phyloP scores from a whole-genome alignment of 352 stramenopile genomes.

The Phytopythium boreale region DNA sequence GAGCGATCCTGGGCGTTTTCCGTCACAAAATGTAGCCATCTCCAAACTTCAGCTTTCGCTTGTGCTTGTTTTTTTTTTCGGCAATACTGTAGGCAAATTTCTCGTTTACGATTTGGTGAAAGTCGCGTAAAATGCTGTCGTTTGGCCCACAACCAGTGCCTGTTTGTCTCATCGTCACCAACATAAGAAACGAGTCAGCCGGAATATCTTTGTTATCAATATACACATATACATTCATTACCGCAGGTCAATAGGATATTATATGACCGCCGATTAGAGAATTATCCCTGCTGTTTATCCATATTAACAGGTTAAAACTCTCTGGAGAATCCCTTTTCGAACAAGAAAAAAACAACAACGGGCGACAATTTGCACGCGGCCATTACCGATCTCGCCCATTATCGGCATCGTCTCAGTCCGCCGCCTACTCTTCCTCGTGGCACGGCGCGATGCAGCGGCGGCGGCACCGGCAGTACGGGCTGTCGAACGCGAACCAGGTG shows the following conservation, averaged over 20 bases:
- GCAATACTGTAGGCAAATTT: too few relatives aligned
- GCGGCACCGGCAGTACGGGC: conserved; percentile 64
- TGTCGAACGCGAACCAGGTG: conserved; percentile 86
- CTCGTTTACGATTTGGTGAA: too few relatives aligned
- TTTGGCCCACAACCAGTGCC: background rate
- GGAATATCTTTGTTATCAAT: background rate
- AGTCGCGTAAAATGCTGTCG: too few relatives aligned
- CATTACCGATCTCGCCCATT: too few relatives aligned
- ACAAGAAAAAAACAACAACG: background rate
- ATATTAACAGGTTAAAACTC: background rate
- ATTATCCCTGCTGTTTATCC: too few relatives aligned
- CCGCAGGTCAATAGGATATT: background rate
- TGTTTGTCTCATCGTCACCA: background rate
- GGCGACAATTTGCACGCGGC: too few relatives aligned
- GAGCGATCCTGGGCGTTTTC: too few relatives aligned
- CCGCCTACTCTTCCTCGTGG: too few relatives aligned
- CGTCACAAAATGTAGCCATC: too few relatives aligned
- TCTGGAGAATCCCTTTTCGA: background rate
- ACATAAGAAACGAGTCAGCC: background rate
- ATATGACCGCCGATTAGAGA: background rate
- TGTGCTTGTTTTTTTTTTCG: too few relatives aligned
- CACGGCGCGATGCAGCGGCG: conserved; percentile 30
- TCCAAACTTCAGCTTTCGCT: too few relatives aligned
- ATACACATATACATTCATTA: background rate
- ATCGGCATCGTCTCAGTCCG: background rate